A percentile compares a stretch with the other conserved stretches of the same genome.
phyloP scores from a whole-genome alignment of 1,139 yeast species.

The Magnusiomyces suaveolens region DNA sequence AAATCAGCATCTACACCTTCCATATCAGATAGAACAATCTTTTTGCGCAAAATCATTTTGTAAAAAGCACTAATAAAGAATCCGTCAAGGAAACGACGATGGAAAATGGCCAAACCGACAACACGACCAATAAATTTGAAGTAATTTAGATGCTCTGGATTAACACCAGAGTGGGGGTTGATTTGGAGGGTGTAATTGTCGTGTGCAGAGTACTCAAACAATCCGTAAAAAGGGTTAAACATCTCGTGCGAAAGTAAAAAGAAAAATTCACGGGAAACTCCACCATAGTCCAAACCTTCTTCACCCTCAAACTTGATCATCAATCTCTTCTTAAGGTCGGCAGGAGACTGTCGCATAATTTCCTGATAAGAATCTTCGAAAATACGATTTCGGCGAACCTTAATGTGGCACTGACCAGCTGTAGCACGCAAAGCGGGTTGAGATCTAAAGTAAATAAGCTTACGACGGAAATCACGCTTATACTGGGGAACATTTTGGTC shows the following conservation, averaged over 20 bases:
- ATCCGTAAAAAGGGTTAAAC: conserved; percentile 96
- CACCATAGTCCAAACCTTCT: conserved; percentile 98
- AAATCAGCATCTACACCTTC: conserved; percentile 98
- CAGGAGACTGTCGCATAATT: conserved; percentile 97
- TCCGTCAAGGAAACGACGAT: conserved; percentile 92
- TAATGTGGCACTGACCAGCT: conserved; percentile 98
- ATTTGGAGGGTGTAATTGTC: conserved; percentile 96
- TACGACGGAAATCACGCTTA: conserved; percentile 96
- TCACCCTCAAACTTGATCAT: conserved; percentile 99
- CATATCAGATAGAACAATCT: conserved; percentile 92
- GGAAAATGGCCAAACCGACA: conserved; percentile 96
- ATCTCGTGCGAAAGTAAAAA: conserved; percentile 92
- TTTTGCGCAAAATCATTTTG: conserved; percentile 93
- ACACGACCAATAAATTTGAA: conserved; percentile 98
- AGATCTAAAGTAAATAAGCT: conserved; percentile 91
- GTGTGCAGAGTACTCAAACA: conserved; percentile 94
- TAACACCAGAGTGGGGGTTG: conserved; percentile 95
- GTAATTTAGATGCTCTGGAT: conserved; percentile 95
- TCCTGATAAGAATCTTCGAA: conserved; percentile 98
- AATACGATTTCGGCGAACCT: conserved; percentile 92
- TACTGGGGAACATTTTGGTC: conserved; percentile 99
- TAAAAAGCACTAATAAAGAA: conserved; percentile 97
- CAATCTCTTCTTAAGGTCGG: conserved; percentile 89
- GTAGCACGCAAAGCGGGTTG: conserved; percentile 95
- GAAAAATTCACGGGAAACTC: conserved; percentile 96